phyloP scores from a whole-genome alignment of 1,139 yeast species.

The Diutina rugosa region DNA sequence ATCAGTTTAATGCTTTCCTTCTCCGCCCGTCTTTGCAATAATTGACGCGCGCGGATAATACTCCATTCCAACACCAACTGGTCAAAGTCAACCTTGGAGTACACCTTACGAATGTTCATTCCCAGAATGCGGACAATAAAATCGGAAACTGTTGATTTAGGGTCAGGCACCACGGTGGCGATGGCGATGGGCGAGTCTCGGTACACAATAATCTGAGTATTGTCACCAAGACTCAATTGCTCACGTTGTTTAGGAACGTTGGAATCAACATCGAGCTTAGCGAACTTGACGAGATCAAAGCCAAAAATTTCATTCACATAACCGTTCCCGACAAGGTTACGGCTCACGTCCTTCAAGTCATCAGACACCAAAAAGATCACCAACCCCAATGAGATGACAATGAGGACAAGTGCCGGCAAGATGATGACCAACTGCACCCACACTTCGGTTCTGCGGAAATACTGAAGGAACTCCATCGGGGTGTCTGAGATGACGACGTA shows the following conservation, averaged over 20 bases:
- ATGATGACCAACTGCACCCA: conserved; percentile 14
- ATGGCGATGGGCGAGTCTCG: conserved; percentile 60
- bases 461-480: conserved; percentile 18
- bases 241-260: conserved; percentile 8
- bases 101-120: conserved; percentile 53
- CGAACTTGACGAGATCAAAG: conserved; percentile 35
- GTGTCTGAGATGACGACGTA: conserved; percentile 21
- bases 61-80: conserved; percentile 53
- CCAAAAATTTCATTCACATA: conserved; percentile 37
- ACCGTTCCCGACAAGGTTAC: conserved; percentile 18
- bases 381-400: conserved; percentile 15
- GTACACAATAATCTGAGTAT: conserved; percentile 44
- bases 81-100: conserved; percentile 47
- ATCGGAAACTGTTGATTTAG: conserved; percentile 21
- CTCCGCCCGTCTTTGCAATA: conserved; percentile 19
- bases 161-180: conserved; percentile 27
- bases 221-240: conserved; percentile 10
- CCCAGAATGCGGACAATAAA: conserved; percentile 41
- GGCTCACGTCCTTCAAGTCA: conserved; percentile 33
- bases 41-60: conserved; percentile 30
- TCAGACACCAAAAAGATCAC: conserved; percentile 26
- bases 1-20: conserved; percentile 11
- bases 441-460: conserved; percentile 5
- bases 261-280: conserved; percentile 16
- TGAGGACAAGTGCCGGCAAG: conserved; percentile 16